Base-by-base conservation (phyloP, 345 rosid species). In the Linum usitatissimum region DNA sequence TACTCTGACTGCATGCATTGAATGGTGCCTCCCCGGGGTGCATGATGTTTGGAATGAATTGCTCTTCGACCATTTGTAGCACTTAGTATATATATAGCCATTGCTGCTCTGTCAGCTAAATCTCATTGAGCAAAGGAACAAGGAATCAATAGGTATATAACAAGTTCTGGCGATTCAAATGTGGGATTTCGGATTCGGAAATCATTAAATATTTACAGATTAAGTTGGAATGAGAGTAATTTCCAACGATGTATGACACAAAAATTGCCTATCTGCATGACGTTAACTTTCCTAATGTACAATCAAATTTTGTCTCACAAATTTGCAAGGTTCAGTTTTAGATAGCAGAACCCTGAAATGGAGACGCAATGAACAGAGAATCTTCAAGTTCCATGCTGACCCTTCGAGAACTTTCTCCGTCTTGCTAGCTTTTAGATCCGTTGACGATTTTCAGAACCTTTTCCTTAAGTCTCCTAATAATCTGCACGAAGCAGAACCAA, bases 11-110 rank as follows among this genome's bases (percentile, higher is more conserved):
- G 99, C 80, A 89, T 76, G 59, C 99, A 92, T 36, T n/a, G n/a
- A n/a, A n/a, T 87, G 97, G 97, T 90, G 97, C 79, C 80, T 93
- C 54, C 97, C 97, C 4, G 97, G 97, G 15, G 85, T 93, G 31
- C 97, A 93, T 53, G 99, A 92, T 79, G 84, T 83, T 28, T 92
- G 99, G 99, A 92, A 92, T 64, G 86, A 87, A 72, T 71, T 92
- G n/a, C 73, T 92, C 55, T 90, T 84, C 76, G 88, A 87, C 68
- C 73, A 73, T 59, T 77, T 90, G 87, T 89, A 64, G 70, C 66
- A 10, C 14, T 45, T 12, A 18, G 34, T 18, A n/a, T n/a, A n/a
- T n/a, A n/a, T n/a, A n/a, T n/a, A 23, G 28, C 55, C 23, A 18
- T 0, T 55, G 58, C 18, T 28, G 18, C 8, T 30, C 14, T 51